These are phyloP conservation scores for Stemphylium lycopersici DNA, from an alignment of 2,329 filamentous ascomycete species.

Conservation along the genomic window DNA sequence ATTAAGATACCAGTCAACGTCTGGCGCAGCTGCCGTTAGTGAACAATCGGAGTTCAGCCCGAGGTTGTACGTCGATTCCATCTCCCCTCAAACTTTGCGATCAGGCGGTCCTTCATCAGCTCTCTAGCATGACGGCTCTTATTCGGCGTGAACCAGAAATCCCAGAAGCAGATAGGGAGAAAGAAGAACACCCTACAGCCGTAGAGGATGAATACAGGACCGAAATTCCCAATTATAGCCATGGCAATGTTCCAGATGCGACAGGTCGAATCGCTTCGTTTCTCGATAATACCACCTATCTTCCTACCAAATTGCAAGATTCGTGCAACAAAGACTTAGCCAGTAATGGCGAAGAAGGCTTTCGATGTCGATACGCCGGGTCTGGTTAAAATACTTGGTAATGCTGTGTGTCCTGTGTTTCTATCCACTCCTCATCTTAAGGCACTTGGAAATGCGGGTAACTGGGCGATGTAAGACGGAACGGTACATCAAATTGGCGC, in stretches of 20 bases:
- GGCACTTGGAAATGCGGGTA: background rate
- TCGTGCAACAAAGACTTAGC: too few species aligned
- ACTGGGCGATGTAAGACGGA: too few species aligned
- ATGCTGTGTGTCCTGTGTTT: background rate
- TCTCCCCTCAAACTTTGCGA: background rate
- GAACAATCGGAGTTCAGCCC: background rate
- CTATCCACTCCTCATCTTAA: background rate
- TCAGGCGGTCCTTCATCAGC: constrained; percentile 4
- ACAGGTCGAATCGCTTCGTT: background rate
- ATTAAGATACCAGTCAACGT: background rate
- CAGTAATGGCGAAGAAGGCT: too few species aligned
- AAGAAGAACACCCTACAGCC: background rate
- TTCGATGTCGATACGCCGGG: background rate
- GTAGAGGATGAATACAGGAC: background rate
- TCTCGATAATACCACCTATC: background rate
- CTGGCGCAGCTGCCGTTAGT: background rate
- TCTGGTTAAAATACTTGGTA: background rate
- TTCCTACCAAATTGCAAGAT: too few species aligned
- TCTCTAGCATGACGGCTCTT: constrained; percentile 19
- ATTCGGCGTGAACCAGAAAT: constrained; percentile 1
- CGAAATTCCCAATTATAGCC: background rate
- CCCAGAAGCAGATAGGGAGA: background rate
- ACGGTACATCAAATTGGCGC: background rate
- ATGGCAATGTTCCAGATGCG: background rate
- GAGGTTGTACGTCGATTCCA: background rate